Evolutionary conservation across 495 filamentous ascomycete genomes (phyloP).

Genomic region (Bacidia rubella): DNA sequence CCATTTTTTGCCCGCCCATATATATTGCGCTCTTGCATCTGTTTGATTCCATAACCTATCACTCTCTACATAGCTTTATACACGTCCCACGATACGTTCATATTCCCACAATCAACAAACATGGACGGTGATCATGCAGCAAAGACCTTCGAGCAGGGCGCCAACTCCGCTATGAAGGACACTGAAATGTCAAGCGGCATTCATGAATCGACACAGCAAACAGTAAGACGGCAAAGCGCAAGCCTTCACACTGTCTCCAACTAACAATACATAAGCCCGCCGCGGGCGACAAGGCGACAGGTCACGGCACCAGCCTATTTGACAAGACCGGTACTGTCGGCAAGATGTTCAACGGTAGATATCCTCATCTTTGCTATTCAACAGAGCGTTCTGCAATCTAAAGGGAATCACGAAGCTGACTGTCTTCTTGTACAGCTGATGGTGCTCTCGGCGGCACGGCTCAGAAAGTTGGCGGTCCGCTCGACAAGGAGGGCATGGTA

Average conservation of each 20-base stretch:
- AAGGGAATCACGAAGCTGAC: neutral
- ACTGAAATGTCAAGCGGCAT: constrained; percentile 16
- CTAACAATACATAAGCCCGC: constrained; percentile 8
- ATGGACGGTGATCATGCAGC: constrained; percentile 20
- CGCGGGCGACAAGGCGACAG: constrained; percentile 17
- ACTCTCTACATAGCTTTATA: neutral
- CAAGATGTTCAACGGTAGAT: constrained; percentile 18
- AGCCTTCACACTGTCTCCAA: no score
- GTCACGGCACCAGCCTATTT: constrained; percentile 16
- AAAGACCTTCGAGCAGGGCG: constrained; percentile 19
- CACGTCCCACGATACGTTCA: no score
- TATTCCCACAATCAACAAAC: neutral
- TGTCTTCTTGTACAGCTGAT: constrained; percentile 24
- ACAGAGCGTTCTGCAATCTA: no score
- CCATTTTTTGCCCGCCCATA: neutral
- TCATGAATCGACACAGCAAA: constrained; percentile 17
- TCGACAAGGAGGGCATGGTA: constrained; percentile 27
- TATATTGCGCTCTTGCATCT: neutral
- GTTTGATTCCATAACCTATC: constrained; percentile 19
- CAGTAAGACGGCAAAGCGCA: constrained; percentile 8
- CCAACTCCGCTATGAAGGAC: constrained; percentile 17
- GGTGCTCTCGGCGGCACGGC: constrained; percentile 38
- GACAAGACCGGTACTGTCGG: constrained; percentile 18
- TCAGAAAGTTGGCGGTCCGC: constrained; percentile 40
- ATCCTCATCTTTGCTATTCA: no score